phyloP scores from a whole-genome alignment of 805 yeast species.

The Metschnikowia kofuensis region DNA sequence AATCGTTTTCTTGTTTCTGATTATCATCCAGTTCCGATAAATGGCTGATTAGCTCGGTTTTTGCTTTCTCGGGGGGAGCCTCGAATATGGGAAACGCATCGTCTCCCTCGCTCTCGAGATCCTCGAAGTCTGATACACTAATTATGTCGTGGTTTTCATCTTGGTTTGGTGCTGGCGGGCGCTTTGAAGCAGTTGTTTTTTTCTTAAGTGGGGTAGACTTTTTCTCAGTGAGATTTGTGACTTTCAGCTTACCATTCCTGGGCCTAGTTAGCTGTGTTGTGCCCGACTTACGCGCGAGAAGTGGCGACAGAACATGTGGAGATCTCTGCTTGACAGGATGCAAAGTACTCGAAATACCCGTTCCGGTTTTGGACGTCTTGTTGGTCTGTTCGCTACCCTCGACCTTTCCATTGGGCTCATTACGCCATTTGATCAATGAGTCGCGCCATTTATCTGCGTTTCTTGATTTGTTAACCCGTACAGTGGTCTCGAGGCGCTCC shows the following conservation, averaged over 20 bases:
- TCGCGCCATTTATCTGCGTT: conserved; percentile 29
- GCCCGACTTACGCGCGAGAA: conserved; percentile 1
- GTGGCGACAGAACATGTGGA: conserved; percentile 9
- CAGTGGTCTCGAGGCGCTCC: conserved; percentile 27
- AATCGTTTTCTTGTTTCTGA: too few relatives aligned
- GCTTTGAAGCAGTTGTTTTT: conserved; percentile 14
- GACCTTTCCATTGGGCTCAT: background rate
- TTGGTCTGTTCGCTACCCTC: background rate
- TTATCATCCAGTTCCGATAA: too few relatives aligned
- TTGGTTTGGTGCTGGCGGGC: conserved; percentile 16
- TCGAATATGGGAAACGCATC: conserved; percentile 5
- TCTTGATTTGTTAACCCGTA: conserved; percentile 37
- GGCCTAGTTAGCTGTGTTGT: background rate
- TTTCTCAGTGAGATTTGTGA: background rate
- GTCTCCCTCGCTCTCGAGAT: conserved; percentile 21
- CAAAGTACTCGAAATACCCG: too few relatives aligned
- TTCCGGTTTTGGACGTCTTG: too few relatives aligned
- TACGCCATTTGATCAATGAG: conserved; percentile 16
- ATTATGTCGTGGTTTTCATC: conserved; percentile 20
- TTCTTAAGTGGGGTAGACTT: background rate
- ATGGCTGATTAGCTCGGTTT: background rate
- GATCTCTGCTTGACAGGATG: background rate
- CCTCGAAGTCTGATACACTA: conserved; percentile 40
- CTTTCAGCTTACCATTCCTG: background rate
- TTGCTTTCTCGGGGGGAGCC: background rate